Evolutionary conservation across 495 filamentous ascomycete genomes (phyloP), one percentile per base, ranked within the genome.

Genomic region (Corynascus novoguineensis): DNA sequence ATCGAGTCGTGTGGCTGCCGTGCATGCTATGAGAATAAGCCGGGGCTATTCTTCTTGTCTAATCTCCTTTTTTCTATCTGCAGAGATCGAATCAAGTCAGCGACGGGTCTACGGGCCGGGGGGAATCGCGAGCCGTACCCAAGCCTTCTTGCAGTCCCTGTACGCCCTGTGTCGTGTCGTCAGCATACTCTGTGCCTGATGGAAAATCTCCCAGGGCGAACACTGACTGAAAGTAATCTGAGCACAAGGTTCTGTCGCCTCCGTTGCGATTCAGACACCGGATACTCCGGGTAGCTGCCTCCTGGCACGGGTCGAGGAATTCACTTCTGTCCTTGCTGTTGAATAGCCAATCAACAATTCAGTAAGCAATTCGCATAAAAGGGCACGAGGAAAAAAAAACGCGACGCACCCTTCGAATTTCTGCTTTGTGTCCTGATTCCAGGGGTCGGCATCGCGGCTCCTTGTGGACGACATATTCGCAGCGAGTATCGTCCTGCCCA

Each of bases 261-360:
- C 74, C 84, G 72, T 97, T 97, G 22, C 92, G 83, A 61, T 88
- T 84, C 70, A 97, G 77, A 73, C 92, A 97, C 65, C 81, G 83
- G 12, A 95, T 81, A 70, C 90, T 96, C 57, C 82, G 78, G 45
- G 83, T 71, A n/a, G 93, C 92, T n/a, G 89, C 91, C 54, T 95
- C 89, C 67, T 97, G 91, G 68, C 92, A 97, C 14, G 92, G 92
- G 65, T 97, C 92, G 64, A 89, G 89, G 72, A 85, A 97, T 69
- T 95, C 83, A 71, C 89, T 93, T 57, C 83, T 75, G 50, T 71
- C 75, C 76, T 97, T 97, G 61, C 92, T 96, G 61, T 55, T 29
- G 50, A 14, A 8, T 9, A 15, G 1, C 14, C 19, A 38, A 24
- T 1, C 5, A 28, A 28, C 11, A 11, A 21, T 56, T 22, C n/a